These are phyloP conservation scores for Diplocarpon rosae DNA, from an alignment of 2,329 filamentous ascomycete genomes.

Conservation along the genomic window DNA sequence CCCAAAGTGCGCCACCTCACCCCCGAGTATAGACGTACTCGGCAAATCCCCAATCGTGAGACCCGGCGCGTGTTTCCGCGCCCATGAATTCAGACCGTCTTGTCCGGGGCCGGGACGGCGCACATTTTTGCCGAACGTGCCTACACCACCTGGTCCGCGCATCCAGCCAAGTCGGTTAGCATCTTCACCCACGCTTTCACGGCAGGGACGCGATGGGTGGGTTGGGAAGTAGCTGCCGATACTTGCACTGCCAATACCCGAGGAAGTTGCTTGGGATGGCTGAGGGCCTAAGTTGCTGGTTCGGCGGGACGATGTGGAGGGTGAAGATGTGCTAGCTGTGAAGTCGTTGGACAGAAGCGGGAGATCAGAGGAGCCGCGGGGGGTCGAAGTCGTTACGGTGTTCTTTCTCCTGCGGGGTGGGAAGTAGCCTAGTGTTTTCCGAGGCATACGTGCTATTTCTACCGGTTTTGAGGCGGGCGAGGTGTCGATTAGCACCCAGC, in stretches of 20 bases:
- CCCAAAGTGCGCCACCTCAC: slow-evolving; percentile 47
- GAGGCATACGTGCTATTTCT: slow-evolving; percentile 76
- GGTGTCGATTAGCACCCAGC: slow-evolving; percentile 76
- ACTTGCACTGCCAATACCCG: background rate
- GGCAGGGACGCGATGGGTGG: slow-evolving; percentile 22
- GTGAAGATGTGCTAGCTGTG: slow-evolving; percentile 11
- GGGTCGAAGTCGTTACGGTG: slow-evolving; percentile 52
- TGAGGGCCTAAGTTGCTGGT: slow-evolving; percentile 18
- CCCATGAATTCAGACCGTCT: slow-evolving; percentile 75
- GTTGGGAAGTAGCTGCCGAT: slow-evolving; percentile 27
- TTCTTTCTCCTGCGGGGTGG: slow-evolving; percentile 73
- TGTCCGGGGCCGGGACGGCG: slow-evolving; percentile 70
- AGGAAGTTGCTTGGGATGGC: slow-evolving; percentile 9
- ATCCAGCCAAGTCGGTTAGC: slow-evolving; percentile 49
- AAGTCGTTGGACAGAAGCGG: slow-evolving; percentile 13
- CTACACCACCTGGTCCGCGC: slow-evolving; percentile 77
- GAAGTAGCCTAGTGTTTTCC: slow-evolving; percentile 78
- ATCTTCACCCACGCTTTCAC: slow-evolving; percentile 28
- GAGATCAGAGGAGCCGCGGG: slow-evolving; percentile 29
- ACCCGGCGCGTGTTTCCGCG: slow-evolving; percentile 71
- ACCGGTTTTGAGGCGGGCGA: slow-evolving; percentile 51
- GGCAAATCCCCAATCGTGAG: slow-evolving; percentile 59
- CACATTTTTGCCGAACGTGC: slow-evolving; percentile 62
- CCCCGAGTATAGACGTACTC: slow-evolving; percentile 53
- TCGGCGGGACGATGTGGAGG: slow-evolving; percentile 9